Evolutionary conservation across 768 basidiomycete species (phyloP).

Genomic region (Fomitopsis pulvina): DNA sequence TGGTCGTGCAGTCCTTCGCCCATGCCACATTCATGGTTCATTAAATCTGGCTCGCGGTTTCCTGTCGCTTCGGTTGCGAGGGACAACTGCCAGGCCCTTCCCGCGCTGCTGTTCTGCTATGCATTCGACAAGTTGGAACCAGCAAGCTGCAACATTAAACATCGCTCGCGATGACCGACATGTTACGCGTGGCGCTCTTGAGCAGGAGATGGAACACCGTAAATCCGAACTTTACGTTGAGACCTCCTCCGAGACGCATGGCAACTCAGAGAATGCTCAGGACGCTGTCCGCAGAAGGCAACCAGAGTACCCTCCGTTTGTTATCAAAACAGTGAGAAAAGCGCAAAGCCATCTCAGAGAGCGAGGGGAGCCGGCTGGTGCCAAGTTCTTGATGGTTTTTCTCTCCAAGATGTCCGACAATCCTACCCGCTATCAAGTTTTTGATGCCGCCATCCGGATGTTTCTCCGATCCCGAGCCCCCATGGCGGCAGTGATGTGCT

Average conservation of each 20-base stretch:
- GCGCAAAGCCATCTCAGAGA: background rate
- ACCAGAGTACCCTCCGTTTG: background rate
- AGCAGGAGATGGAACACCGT: too few relatives aligned
- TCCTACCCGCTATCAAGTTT: constrained; percentile 16
- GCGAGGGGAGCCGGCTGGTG: background rate
- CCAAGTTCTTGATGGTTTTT: background rate
- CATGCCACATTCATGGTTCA: background rate
- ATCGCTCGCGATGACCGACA: too few relatives aligned
- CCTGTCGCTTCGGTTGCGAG: background rate
- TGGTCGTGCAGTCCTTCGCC: background rate
- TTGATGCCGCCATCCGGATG: constrained; percentile 32
- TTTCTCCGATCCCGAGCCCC: constrained; percentile 34
- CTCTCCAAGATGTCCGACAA: background rate
- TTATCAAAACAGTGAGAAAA: background rate
- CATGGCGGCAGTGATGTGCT: constrained; percentile 32
- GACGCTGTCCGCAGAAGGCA: background rate
- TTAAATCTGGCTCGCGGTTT: background rate
- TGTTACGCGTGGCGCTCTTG: too few relatives aligned
- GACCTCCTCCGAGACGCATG: too few relatives aligned
- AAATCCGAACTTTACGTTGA: too few relatives aligned
- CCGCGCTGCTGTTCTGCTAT: background rate
- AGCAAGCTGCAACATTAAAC: too few relatives aligned
- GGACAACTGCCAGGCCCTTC: background rate
- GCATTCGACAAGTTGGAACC: too few relatives aligned
- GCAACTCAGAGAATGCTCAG: too few relatives aligned